Conservation (phyloP, 2,329 filamentous ascomycete genomes). For the Paecilomyces variotii region DNA sequence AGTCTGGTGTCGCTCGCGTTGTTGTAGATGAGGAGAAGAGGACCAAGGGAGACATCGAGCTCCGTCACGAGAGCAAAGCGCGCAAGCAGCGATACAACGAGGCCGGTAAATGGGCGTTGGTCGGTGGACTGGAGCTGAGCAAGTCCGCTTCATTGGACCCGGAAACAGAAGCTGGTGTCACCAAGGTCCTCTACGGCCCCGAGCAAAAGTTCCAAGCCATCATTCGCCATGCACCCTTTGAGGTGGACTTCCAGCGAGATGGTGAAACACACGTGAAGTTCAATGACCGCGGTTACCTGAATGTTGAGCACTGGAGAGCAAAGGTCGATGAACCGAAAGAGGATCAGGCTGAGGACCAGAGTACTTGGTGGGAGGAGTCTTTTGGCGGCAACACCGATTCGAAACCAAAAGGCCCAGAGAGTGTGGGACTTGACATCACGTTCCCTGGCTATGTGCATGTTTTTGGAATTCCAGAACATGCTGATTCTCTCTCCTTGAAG, state of each 20-base stretch:
- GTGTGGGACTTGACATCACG: conserved; percentile 80
- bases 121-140: conserved; percentile 69
- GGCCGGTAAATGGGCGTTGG: conserved; percentile 74
- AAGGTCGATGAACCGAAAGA: conserved; percentile 63
- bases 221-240: conserved; percentile 75
- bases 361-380: conserved; percentile 95
- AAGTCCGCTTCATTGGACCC: conserved; percentile 60
- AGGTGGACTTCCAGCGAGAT: conserved; percentile 77
- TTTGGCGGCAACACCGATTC: conserved; percentile 94
- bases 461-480: conserved; percentile 88
- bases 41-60: conserved; percentile 77
- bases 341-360: conserved; percentile 52
- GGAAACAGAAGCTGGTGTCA: conserved; percentile 60
- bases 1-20: conserved; percentile 80
- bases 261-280: conserved; percentile 75
- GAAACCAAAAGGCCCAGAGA: conserved; percentile 92
- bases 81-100: conserved; percentile 95
- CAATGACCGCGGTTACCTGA: conserved; percentile 83
- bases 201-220: conserved; percentile 69
- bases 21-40: conserved; percentile 87
- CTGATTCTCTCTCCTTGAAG: conserved; percentile 78
- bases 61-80: conserved; percentile 74
- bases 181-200: conserved; percentile 69
- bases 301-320: conserved; percentile 89
- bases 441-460: conserved; percentile 90